phyloP scores from a whole-genome alignment of 768 basidiomycete species.

The Termitomyces eurrhizus region DNA sequence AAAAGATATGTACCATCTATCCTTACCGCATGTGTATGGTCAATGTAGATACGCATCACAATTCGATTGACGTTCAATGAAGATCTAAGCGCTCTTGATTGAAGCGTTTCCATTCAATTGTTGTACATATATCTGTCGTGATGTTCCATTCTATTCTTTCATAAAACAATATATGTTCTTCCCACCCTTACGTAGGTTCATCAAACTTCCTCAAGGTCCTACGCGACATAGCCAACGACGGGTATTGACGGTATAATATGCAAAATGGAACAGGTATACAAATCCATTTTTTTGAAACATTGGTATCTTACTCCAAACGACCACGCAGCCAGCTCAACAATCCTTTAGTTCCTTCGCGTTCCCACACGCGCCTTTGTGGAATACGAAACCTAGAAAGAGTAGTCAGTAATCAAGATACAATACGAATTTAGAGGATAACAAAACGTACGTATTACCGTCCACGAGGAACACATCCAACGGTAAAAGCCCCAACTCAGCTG shows the following conservation, averaged over 20 bases:
- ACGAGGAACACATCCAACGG: constrained; percentile 80
- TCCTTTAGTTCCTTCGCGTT: constrained; percentile 82
- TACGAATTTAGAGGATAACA: neutral
- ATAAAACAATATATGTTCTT: too few relatives aligned
- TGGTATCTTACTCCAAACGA: constrained; percentile 49
- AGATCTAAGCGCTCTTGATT: neutral
- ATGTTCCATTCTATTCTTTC: too few relatives aligned
- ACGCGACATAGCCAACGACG: neutral
- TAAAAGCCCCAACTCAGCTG: constrained; percentile 66
- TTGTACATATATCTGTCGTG: too few relatives aligned
- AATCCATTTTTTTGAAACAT: neutral
- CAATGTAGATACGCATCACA: neutral
- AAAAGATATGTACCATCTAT: neutral
- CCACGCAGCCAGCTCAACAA: constrained; percentile 75
- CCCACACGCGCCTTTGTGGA: constrained; percentile 79
- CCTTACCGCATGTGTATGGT: neutral
- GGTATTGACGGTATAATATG: neutral
- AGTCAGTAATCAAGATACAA: neutral
- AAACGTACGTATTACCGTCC: constrained; percentile 76
- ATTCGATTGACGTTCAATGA: neutral
- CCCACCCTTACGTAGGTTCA: too few relatives aligned
- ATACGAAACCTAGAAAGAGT: constrained; percentile 62
- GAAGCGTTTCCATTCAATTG: too few relatives aligned
- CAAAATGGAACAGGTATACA: neutral
- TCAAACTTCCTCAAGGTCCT: neutral